These are phyloP conservation scores for Scopulariopsis brevicaulis DNA, from an alignment of 2,329 filamentous ascomycete species.

Conservation along the genomic window DNA sequence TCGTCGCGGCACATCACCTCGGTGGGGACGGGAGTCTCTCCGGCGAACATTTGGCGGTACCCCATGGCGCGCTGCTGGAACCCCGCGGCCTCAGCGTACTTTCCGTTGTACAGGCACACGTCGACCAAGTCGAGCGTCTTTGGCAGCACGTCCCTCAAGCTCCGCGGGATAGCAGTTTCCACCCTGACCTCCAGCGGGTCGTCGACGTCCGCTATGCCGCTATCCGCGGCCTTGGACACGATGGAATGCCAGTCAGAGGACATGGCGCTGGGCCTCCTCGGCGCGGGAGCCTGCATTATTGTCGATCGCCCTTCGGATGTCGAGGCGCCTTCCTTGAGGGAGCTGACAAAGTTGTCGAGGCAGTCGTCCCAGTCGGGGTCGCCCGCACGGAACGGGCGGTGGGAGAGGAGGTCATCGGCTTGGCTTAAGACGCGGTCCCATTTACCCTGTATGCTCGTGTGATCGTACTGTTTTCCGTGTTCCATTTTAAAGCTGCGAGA, in stretches of 20 bases:
- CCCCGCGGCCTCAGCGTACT: not conserved
- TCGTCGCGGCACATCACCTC: not conserved
- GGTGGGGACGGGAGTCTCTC: not conserved
- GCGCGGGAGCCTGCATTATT: not conserved
- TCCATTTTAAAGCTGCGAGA: constrained; percentile 1
- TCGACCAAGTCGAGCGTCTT: not conserved
- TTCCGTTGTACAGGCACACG: not conserved
- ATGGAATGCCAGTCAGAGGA: not conserved
- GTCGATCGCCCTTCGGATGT: not conserved
- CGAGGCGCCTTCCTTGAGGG: not conserved
- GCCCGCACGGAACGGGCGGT: not conserved
- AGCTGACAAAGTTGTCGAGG: not conserved
- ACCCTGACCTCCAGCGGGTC: not conserved
- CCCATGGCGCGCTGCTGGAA: not conserved
- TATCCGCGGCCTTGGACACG: not conserved
- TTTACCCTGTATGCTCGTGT: not conserved
- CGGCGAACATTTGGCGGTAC: not conserved
- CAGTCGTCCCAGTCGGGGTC: constrained; percentile 1
- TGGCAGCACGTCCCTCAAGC: not conserved
- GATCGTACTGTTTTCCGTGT: not conserved
- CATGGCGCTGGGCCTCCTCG: not conserved
- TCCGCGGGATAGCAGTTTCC: not conserved
- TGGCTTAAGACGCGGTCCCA: not conserved
- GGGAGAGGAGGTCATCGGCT: not conserved
- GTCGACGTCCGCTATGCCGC: not conserved